Conservation (phyloP, 306 rosid species). For the Sesbania bispinosa region DNA sequence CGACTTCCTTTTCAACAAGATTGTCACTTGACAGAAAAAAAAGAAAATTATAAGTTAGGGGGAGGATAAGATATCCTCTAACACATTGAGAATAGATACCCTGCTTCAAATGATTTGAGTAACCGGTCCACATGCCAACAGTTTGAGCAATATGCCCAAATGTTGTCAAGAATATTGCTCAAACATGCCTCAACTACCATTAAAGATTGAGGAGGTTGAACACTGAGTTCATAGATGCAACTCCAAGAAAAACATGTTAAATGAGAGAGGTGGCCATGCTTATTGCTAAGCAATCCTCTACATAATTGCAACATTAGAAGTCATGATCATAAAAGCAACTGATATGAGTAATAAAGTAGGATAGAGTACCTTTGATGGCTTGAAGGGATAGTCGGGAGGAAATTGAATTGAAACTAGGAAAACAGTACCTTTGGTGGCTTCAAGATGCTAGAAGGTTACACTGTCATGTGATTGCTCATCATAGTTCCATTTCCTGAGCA, state of each 20-base stretch:
- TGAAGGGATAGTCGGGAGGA: slow-evolving; percentile 90
- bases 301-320: not conserved
- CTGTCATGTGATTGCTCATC: too few species aligned
- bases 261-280: too few species aligned
- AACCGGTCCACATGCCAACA: not conserved
- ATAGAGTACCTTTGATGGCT: slow-evolving; percentile 74
- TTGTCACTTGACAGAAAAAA: too few species aligned
- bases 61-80: too few species aligned
- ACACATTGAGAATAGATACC: too few species aligned
- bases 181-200: not conserved
- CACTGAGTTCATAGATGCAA: not conserved
- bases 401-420: slow-evolving; percentile 78
- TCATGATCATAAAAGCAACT: not conserved
- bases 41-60: too few species aligned
- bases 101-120: too few species aligned
- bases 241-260: not conserved
- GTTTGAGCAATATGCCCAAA: not conserved
- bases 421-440: too few species aligned
- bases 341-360: not conserved
- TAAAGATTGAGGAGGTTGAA: not conserved
- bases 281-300: not conserved
- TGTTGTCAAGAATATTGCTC: not conserved
- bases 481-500: too few species aligned
- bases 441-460: too few species aligned
- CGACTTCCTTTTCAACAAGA: too few species aligned